Evolutionary conservation across 1,284 basidiomycete genomes (phyloP).

Genomic region (Fomitiporia mediterranea): DNA sequence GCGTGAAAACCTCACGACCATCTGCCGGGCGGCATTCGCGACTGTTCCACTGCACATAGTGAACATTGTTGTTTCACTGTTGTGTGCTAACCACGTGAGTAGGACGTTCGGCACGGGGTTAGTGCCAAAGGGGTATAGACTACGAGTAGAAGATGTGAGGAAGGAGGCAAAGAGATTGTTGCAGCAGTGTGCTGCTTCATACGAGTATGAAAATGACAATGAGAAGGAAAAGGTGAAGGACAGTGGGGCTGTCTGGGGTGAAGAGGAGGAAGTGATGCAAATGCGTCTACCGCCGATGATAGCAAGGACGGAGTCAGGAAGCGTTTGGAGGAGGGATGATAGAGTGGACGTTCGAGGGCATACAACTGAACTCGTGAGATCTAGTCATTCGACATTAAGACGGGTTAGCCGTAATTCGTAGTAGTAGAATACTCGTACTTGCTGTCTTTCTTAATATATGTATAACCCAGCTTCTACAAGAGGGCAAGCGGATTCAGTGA

Average conservation of each 20-base stretch:
- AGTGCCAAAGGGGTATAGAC: constrained; percentile 60
- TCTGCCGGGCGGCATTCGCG: constrained; percentile 61
- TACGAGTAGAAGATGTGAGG: constrained; percentile 43
- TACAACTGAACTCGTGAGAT: no score
- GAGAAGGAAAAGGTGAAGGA: no score
- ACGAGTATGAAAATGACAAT: no score
- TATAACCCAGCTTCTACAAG: no score
- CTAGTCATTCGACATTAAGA: no score
- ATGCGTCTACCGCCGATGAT: constrained; percentile 7
- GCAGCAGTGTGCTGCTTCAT: constrained; percentile 11
- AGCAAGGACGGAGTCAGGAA: constrained; percentile 11
- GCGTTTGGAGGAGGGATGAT: constrained; percentile 9
- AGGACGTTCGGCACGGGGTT: constrained; percentile 67
- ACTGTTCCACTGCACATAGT: constrained; percentile 59
- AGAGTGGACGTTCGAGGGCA: no score
- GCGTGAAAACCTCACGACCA: constrained; percentile 43
- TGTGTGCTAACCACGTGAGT: constrained; percentile 74
- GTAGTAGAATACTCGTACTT: no score
- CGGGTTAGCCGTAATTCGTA: no score
- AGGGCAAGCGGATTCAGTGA: no score
- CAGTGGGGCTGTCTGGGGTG: background rate
- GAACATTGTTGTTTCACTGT: constrained; percentile 57
- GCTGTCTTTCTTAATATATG: no score
- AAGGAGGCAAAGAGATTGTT: constrained; percentile 33
- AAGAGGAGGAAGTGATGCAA: background rate